Evolutionary conservation across 257 asterid species (phyloP), one percentile per base, ranked within the genome.

Genomic region (Scutellaria minor): DNA sequence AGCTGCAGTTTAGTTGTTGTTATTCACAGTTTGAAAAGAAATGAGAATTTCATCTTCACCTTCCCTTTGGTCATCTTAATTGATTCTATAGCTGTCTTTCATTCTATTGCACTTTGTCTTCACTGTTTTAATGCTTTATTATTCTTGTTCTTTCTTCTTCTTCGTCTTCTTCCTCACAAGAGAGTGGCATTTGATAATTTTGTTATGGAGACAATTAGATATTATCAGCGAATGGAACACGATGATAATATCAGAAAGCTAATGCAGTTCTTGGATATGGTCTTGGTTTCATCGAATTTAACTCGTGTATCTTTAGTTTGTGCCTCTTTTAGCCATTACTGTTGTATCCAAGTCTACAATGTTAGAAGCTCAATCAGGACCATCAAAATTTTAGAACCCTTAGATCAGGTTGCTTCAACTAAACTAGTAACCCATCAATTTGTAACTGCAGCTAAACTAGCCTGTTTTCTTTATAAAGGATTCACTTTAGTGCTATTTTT

Each of bases 221-320:
- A 35, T 9, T 56, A 7, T 31, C 40, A 42, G 46, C 60, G 51
- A 62, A 8, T 5, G 56, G 37, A 51, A 18, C 9, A 12, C 24
- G 12, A 56, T 42, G 24, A 70, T 15, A 18, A 24, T 68, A 45
- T 58, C 31, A 11, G 56, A n/a, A 45, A 50, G 6, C 20, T 60
- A 20, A 11, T 24, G 14, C 27, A 40, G 20, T 37, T 48, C 69
- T 37, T 46, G 61, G 37, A 66, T 64, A 24, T 48, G 67, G 31
- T 35, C 20, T 50, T 68, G 70, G 67, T 66, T 44, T 58, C 64
- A 24, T 71, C 46, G 59, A 7, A 40, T 63, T 58, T 41, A 24
- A 2, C 35, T 41, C 39, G 9, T 47, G 13, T 27, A 18, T 59
- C n/a, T 55, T 61, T n/a, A 6, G 3, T 64, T 64, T 41, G 50